These are phyloP conservation scores for Microbotryomycetes sp. DNA, from an alignment of 1,284 basidiomycete genomes.

Conservation along the genomic window DNA sequence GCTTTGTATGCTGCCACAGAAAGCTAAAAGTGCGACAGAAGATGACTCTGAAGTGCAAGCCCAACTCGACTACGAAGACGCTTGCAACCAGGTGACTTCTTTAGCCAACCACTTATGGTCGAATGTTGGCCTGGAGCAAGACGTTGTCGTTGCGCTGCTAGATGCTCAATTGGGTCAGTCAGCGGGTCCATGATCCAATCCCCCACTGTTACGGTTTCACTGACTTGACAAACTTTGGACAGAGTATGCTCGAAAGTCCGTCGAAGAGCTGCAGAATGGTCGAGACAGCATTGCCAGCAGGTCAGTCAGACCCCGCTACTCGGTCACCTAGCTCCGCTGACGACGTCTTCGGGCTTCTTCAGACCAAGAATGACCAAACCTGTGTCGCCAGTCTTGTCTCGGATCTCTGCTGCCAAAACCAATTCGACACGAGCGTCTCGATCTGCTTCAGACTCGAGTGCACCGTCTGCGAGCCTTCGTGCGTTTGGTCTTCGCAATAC, in stretches of 20 bases:
- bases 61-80: slow-evolving; percentile 11
- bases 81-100: background rate
- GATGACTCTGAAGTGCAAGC: slow-evolving; percentile 15
- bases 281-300: background rate
- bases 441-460: slow-evolving; percentile 21
- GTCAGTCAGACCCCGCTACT: background rate
- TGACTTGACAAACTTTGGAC: background rate
- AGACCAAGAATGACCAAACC: background rate
- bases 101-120: slow-evolving; percentile 4
- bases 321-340: background rate
- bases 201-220: background rate
- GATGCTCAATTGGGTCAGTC: background rate
- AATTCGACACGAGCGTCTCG: slow-evolving; percentile 22
- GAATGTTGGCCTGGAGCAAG: background rate
- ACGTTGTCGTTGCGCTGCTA: background rate
- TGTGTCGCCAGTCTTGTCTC: slow-evolving; percentile 5
- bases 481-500: too few relatives aligned
- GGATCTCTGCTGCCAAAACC: background rate
- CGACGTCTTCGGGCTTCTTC: background rate
- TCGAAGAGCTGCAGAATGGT: background rate
- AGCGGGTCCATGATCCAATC: too few relatives aligned
- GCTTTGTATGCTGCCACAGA: slow-evolving; percentile 3
- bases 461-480: too few relatives aligned
- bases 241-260: background rate
- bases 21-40: slow-evolving; percentile 19